phyloP scores from a whole-genome alignment of 805 yeast genomes.

The Wickerhamomyces kurtzmanii region DNA sequence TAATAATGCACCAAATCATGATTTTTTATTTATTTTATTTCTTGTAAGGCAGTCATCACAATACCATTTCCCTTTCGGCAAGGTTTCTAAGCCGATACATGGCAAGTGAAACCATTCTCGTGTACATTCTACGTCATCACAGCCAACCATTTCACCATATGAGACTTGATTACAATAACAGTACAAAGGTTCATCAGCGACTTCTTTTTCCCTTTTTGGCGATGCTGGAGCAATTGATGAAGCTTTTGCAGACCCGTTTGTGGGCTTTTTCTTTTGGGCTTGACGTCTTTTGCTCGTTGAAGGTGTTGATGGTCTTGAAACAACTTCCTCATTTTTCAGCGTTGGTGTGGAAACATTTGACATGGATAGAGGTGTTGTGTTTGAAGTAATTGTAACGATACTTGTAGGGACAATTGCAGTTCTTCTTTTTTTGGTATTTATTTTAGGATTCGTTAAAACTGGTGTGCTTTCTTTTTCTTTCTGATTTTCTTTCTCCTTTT shows the following conservation, averaged over 20 bases:
- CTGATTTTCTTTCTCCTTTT: constrained; percentile 10
- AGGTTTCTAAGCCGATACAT: constrained; percentile 77
- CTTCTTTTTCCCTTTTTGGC: constrained; percentile 10
- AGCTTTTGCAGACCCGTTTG: constrained; percentile 7
- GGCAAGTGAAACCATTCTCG: constrained; percentile 96
- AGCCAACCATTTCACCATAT: constrained; percentile 98
- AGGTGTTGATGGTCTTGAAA: constrained; percentile 7
- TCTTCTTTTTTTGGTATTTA: constrained; percentile 16
- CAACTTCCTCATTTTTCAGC: constrained; percentile 4
- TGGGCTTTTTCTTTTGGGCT: constrained; percentile 6
- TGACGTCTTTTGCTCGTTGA: constrained; percentile 6
- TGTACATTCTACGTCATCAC: constrained; percentile 90
- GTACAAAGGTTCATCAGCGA: constrained; percentile 67
- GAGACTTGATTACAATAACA: constrained; percentile 97
- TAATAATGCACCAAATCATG: constrained; percentile 1
- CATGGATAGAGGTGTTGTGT: constrained; percentile 5
- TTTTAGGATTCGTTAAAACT: constrained; percentile 12
- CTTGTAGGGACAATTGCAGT: constrained; percentile 5
- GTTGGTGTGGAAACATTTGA: constrained; percentile 2
- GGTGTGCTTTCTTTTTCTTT: constrained; percentile 14
- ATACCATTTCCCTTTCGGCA: constrained; percentile 83
- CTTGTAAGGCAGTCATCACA: constrained; percentile 51
- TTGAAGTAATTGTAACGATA: constrained; percentile 2
- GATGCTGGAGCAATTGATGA: constrained; percentile 7
- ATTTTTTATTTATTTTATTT: constrained; percentile 26